A percentile compares a stretch with the other conserved stretches of the same genome.
phyloP scores from a whole-genome alignment of 257 asterid species.

The Lantana camara region DNA sequence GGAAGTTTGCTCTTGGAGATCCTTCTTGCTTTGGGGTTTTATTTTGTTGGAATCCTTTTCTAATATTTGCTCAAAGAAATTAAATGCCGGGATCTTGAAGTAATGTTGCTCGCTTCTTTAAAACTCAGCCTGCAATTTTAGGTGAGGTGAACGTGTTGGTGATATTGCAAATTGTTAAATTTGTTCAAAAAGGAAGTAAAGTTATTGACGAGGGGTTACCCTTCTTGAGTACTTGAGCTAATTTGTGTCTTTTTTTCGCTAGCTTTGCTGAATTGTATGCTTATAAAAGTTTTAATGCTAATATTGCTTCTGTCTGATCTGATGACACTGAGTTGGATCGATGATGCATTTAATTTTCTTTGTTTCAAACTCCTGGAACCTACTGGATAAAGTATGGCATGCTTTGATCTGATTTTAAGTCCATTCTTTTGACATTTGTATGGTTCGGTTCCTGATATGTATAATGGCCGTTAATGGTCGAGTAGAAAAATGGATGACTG shows the following conservation, averaged over 20 bases:
- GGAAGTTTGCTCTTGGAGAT: neutral
- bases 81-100: neutral
- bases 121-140: neutral
- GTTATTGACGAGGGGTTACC: neutral
- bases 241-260: neutral
- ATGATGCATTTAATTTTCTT: neutral
- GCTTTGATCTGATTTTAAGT: conserved; percentile 2
- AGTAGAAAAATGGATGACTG: neutral
- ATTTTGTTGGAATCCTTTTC: neutral
- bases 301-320: neutral
- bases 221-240: neutral
- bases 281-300: neutral
- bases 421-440: neutral
- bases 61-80: neutral
- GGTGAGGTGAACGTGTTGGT: neutral
- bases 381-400: neutral
- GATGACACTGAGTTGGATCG: conserved; percentile 7
- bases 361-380: neutral
- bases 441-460: neutral
- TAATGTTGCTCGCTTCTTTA: neutral
- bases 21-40: neutral
- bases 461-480: neutral
- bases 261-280: neutral
- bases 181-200: neutral
- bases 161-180: neutral